phyloP scores from a whole-genome alignment of 2,329 filamentous ascomycete species.

The Diaporthe nobilis region DNA sequence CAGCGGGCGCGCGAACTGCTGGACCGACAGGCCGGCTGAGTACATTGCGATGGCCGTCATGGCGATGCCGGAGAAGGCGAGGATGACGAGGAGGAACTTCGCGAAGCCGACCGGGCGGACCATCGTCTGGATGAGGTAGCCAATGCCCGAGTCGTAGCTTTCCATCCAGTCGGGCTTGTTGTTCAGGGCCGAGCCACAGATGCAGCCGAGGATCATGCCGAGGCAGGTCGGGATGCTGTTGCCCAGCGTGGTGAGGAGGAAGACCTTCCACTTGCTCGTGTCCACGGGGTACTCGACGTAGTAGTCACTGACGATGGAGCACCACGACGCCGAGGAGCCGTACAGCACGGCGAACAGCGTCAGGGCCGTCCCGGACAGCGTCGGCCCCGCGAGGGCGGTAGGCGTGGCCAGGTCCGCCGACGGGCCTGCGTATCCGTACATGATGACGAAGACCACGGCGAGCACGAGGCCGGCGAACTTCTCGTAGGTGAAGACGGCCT shows the following conservation, averaged over 20 bases:
- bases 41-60: constrained; percentile 63
- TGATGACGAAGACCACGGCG: constrained; percentile 63
- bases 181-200: constrained; percentile 59
- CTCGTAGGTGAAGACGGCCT: constrained; percentile 64
- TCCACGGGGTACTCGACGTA: constrained; percentile 63
- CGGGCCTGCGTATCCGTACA: constrained; percentile 60
- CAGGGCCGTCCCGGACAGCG: constrained; percentile 56
- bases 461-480: constrained; percentile 64
- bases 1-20: constrained; percentile 60
- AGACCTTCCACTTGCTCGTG: constrained; percentile 61
- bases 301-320: constrained; percentile 60
- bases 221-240: constrained; percentile 63
- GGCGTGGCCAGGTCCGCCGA: constrained; percentile 57
- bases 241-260: constrained; percentile 62
- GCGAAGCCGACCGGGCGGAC: constrained; percentile 61
- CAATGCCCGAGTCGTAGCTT: constrained; percentile 58
- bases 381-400: constrained; percentile 52
- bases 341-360: constrained; percentile 62
- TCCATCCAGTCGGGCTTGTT: constrained; percentile 56
- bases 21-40: constrained; percentile 54
- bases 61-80: constrained; percentile 59
- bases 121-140: constrained; percentile 60
- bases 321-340: constrained; percentile 64
- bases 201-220: constrained; percentile 61
- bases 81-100: constrained; percentile 57